Base-by-base conservation (phyloP, 1,284 basidiomycete species). In the Pseudozyma flocculosa region DNA sequence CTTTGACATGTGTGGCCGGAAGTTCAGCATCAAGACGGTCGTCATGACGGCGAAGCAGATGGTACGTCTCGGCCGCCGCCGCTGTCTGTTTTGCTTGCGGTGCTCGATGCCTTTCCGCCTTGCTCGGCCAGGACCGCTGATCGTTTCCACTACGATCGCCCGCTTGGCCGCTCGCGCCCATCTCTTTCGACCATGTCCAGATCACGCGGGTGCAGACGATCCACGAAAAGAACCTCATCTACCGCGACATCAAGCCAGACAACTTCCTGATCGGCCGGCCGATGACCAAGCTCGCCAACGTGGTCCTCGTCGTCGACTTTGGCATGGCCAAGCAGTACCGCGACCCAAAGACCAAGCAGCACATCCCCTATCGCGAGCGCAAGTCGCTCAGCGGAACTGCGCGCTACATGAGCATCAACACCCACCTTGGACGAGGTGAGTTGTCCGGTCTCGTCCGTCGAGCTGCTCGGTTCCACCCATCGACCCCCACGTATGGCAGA, bases 271-370 rank as follows among this genome's bases (percentile, higher is more conserved):
- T 95, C 73, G 92, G 92, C 30, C 85, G 91, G 19, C 89, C 91
- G 13, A 87, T 87, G 37, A 93, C 90, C 42, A 94, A 94, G 81
- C 85, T 83, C 42, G 84, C 89, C 39, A 91, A 92, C 76, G 83
- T 85, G 17, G 87, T 97, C 68, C 89, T 93, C 76, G 84, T 84
- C 24, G 89, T 94, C 68, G 92, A 95, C 80, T 95, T 96, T 78
- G 92, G 92, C 52, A 94, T 95, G 92, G 92, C 92, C 37, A 96
- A 96, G 81, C 92, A 94, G 80, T 96, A 95, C 78, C 87, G 92
- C 43, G 92, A 96, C 79, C 91, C 92, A 22, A 95, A 93, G 83
- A 92, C 91, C 54, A 93, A 93, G 80, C 90, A 92, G 78, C 92
- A 96, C 81, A 96, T 96, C 61, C 92, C 92, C 24, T 95, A 96